phyloP scores from a whole-genome alignment of 2,329 filamentous ascomycete species.

The Monilinia fructicola region DNA sequence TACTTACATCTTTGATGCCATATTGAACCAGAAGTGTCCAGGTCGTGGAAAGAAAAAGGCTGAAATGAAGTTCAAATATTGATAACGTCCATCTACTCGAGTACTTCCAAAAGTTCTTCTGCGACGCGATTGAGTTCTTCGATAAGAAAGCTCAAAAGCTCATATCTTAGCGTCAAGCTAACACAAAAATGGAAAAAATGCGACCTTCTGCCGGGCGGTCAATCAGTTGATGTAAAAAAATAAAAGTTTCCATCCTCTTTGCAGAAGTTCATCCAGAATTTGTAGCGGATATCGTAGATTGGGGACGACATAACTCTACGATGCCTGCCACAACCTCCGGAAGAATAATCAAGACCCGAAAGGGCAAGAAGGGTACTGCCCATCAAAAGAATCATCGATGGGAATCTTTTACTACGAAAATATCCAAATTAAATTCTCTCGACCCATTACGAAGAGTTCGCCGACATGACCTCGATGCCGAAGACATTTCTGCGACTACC shows the following conservation, averaged over 20 bases:
- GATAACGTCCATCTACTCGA: slow-evolving; percentile 12
- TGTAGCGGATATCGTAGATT: slow-evolving; percentile 18
- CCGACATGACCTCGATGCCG: slow-evolving; percentile 77
- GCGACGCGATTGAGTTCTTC: slow-evolving; percentile 17
- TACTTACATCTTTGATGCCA: slow-evolving; percentile 28
- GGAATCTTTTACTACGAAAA: slow-evolving; percentile 87
- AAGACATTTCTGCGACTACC: slow-evolving; percentile 72
- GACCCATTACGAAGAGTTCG: slow-evolving; percentile 90
- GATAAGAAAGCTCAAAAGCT: slow-evolving; percentile 22
- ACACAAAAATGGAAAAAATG: not conserved
- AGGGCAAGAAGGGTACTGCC: slow-evolving; percentile 67
- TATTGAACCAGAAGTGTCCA: not conserved
- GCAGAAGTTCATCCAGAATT: not conserved
- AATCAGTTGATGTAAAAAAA: slow-evolving; percentile 13
- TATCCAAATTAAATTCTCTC: slow-evolving; percentile 83
- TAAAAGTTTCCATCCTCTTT: slow-evolving; percentile 15
- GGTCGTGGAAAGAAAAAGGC: not conserved
- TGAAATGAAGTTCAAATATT: not conserved
- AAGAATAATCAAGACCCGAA: slow-evolving; percentile 67
- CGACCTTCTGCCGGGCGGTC: slow-evolving; percentile 2
- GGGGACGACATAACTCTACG: slow-evolving; percentile 40
- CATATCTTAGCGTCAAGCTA: slow-evolving; percentile 23
- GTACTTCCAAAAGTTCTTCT: slow-evolving; percentile 10
- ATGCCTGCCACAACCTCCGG: slow-evolving; percentile 65
- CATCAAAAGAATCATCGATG: slow-evolving; percentile 85